Base-by-base conservation (phyloP, 306 rosid genomes). In the Pyrus communis region DNA sequence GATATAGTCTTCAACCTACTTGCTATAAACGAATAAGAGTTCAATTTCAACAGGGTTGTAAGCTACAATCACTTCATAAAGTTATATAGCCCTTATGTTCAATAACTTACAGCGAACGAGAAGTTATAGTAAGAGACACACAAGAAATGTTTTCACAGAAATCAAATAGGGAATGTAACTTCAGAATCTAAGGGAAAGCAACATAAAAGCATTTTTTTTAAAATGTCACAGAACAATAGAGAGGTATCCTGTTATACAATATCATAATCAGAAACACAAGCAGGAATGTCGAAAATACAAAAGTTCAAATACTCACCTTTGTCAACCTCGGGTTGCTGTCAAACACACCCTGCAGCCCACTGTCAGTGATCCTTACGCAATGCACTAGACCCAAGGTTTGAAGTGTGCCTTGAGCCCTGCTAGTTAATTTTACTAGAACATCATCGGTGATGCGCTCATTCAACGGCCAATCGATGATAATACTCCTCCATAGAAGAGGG, bases 331-430 rank as follows among this genome's bases (percentile, higher is more conserved):
- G 88, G 83, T 90, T 92, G 75, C 75, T 78, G 35, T 85, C 79
- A 61, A 92, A 82, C 62, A 89, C 88, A 23, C 68, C 42, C 63
- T 75, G 84, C 73, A 92, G 75, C 55, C 93, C 93, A 71, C 23
- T 42, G 67, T 90, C 90, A n/a, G 88, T 88, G 43, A 92, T 88
- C 67, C 64, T 61, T 14, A 46, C 8, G 69, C 96, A 90, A 51
- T 75, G 75, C 51, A 85, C 80, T 31, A 92, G 83, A 82, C 66
- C 86, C 82, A 92, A 76, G 85, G 77, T 74, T 74, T 88, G 88
- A 61, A 92, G 85, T 60, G 74, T 59, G 27, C 96, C 91, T 77
- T 85, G 86, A 84, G 97, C 93, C 82, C 88, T 85, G 76, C 63
- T 80, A 54, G 91, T 87, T 80, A 92, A 83, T 52, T 83, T 80